Evolutionary conservation across 1,139 yeast species (phyloP), one percentile per base, ranked within the genome.

Genomic region (Pneumocystis sp.): DNA sequence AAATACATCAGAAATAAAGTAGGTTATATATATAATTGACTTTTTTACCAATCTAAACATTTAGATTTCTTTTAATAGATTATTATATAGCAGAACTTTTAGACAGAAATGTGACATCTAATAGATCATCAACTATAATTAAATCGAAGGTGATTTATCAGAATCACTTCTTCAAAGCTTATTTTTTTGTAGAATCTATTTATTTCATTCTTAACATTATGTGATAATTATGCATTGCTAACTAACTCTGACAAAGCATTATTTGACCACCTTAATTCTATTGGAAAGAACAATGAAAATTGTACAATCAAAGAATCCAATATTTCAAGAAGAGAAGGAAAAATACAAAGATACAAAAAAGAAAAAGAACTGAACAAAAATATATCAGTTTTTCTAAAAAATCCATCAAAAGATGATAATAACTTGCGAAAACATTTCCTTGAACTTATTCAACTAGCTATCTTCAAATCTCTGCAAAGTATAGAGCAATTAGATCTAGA

Each of bases 301-400:
- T 17, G 10, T 64, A 19, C 21, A 39, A 3, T 29, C 5, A 72
- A 71, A 1, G 82, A 82, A 66, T 83, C 95, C 0, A 79, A 82
- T 25, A 73, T 77, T 37, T 80, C 82, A 69, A 78, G 96, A 69
- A 85, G 85, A 34, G 86, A 83, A 65, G 56, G n/a, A 44, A 91
- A 90, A 74, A 89, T 91, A 67, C 86, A 82, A 34, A 81, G 83
- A 70, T 87, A 80, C 74, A 85, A 82, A 72, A 74, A 79, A 37
- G 90, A 85, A 69, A 84, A 82, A 71, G 81, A 80, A 50, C 75
- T 88, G 65, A 76, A 74, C n/a, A 72, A 69, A 1, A 80, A 80
- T 68, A 68, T 73, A 19, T 34, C 68, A 1, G 72, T 84, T 39
- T 80, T 80, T 63, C 68, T 68, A 7, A 70, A 72, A 29, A 72